Conservation (phyloP, 1,139 yeast species). For the Suhomyces anneliseae region DNA sequence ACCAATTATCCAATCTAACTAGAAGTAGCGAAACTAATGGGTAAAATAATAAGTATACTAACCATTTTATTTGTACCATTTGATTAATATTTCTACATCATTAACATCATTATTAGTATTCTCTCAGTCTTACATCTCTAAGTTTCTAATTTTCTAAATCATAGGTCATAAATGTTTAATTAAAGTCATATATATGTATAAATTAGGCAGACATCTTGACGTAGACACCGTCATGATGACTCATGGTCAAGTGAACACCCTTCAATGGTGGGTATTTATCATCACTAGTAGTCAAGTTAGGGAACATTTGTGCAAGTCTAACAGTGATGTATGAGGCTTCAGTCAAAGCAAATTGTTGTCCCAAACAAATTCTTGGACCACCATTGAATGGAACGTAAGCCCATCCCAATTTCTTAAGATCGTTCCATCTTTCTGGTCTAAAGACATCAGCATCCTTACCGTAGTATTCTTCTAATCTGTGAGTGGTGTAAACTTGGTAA, state of each 20-base stretch:
- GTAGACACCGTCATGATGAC: conserved; percentile 30
- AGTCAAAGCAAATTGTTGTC: conserved; percentile 48
- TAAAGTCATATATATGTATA: neutral
- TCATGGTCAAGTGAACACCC: conserved; percentile 37
- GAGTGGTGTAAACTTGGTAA: conserved; percentile 23
- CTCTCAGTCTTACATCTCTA: too few species aligned
- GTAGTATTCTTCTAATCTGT: conserved; percentile 20
- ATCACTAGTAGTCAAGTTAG: conserved; percentile 30
- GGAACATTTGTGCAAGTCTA: conserved; percentile 33
- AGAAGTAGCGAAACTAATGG: neutral
- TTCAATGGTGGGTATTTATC: conserved; percentile 32
- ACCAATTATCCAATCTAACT: neutral
- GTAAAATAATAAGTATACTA: too few species aligned
- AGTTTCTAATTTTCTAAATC: too few species aligned
- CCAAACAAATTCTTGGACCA: conserved; percentile 46
- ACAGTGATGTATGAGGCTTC: conserved; percentile 38
- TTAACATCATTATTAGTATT: too few species aligned
- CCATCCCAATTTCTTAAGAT: conserved; percentile 36
- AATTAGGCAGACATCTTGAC: conserved; percentile 10
- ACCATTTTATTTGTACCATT: too few species aligned
- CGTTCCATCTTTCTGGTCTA: conserved; percentile 27
- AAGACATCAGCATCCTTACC: conserved; percentile 25
- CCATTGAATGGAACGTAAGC: conserved; percentile 47
- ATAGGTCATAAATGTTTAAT: neutral
- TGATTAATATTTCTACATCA: too few species aligned